Percentiles rank a stretch among this genome's conserved stretches.
Evolutionary conservation across 176 grass and related monocot genomes (phyloP).

Genomic region (Luzula sylvatica): DNA sequence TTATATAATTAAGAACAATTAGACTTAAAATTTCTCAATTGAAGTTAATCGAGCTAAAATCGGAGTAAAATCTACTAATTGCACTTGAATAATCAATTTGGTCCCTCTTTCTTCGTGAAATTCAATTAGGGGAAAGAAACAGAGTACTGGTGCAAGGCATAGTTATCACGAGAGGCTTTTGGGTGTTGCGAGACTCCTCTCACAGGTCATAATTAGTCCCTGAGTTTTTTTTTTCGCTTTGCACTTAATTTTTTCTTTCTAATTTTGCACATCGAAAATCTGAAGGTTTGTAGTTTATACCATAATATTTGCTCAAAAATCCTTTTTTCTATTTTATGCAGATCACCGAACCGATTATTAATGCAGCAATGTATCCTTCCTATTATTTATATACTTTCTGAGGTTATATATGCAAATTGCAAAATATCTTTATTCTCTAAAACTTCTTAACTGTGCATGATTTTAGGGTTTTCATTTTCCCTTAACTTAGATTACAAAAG

Average conservation of each 20-base stretch:
- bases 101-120: not conserved
- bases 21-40: not conserved
- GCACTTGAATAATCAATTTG: not conserved
- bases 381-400: not conserved
- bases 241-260: not conserved
- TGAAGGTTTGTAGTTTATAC: too few species aligned
- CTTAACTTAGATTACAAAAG: slow-evolving; percentile 44
- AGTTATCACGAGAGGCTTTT: slow-evolving; percentile 60
- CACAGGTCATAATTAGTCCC: slow-evolving; percentile 34
- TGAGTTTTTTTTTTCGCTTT: not conserved
- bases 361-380: slow-evolving; percentile 78
- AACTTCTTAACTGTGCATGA: too few species aligned
- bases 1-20: not conserved
- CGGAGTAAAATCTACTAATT: not conserved
- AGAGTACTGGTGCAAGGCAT: slow-evolving; percentile 35
- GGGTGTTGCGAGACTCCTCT: slow-evolving; percentile 63
- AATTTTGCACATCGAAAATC: not conserved
- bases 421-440: too few species aligned
- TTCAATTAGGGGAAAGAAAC: slow-evolving; percentile 44
- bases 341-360: slow-evolving; percentile 82
- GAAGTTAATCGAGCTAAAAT: not conserved
- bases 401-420: slow-evolving; percentile 1
- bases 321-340: slow-evolving; percentile 25
- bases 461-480: slow-evolving; percentile 19
- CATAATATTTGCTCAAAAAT: not conserved